Evolutionary conservation across 2,329 filamentous ascomycete genomes (phyloP).

Genomic region (Neonectria magnoliae): DNA sequence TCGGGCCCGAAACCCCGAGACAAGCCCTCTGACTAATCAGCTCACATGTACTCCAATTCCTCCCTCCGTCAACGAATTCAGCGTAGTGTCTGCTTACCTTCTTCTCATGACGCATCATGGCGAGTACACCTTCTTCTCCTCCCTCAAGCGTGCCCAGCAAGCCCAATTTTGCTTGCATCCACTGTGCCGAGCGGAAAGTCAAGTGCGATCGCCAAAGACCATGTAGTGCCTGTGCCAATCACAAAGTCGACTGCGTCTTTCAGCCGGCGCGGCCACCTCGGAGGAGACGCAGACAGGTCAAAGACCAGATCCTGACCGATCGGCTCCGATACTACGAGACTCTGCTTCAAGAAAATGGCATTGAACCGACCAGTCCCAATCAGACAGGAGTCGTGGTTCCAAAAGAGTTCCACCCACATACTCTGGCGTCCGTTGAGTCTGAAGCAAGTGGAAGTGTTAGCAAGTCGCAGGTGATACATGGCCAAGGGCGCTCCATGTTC

Average conservation of each 20-base stretch:
- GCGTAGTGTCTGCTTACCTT: not conserved
- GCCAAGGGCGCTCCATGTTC: not conserved
- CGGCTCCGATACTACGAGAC: not conserved
- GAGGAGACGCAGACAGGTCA: not conserved
- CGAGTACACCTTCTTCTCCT: not conserved
- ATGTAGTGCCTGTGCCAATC: not conserved
- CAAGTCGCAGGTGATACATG: not conserved
- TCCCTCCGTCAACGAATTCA: not conserved
- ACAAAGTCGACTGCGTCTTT: not conserved
- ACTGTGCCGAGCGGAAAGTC: constrained; percentile 8
- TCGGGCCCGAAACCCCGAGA: no score
- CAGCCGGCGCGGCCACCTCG: not conserved
- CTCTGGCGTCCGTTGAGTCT: not conserved
- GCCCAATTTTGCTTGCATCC: not conserved
- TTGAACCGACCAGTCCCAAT: not conserved
- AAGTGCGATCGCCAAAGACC: not conserved
- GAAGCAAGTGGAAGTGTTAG: not conserved
- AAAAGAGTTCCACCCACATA: not conserved
- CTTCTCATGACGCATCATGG: not conserved
- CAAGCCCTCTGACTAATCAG: not conserved
- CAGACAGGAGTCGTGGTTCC: not conserved
- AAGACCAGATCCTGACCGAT: not conserved
- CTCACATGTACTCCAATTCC: not conserved
- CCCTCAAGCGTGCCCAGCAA: not conserved
- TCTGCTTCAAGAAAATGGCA: not conserved